Conservation (phyloP, 148 eudicot genomes). For the Polygonum maritimum region DNA sequence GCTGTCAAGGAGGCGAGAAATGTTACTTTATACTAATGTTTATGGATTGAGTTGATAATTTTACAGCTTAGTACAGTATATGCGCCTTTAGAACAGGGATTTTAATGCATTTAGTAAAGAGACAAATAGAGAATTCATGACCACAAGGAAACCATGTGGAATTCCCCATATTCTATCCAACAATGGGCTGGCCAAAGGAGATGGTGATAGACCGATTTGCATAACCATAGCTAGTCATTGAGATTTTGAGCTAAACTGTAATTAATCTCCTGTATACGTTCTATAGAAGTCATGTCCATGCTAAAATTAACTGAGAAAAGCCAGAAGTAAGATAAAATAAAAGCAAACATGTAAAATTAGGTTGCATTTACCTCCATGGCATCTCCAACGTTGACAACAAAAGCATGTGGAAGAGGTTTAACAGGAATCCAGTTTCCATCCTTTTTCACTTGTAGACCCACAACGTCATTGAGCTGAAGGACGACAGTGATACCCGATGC, state of each 20-base stretch:
- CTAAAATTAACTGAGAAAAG: background rate
- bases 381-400: conserved; percentile 56
- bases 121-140: too few relatives aligned
- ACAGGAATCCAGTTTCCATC: conserved; percentile 54
- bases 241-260: background rate
- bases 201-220: too few relatives aligned
- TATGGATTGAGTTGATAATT: background rate
- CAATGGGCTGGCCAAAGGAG: too few relatives aligned
- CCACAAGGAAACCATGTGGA: too few relatives aligned
- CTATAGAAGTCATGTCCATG: background rate
- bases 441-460: conserved; percentile 48
- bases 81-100: background rate
- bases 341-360: background rate
- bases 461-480: conserved; percentile 38
- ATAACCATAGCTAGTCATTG: background rate
- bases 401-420: conserved; percentile 31
- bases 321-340: background rate
- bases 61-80: background rate
- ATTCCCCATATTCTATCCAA: too few relatives aligned
- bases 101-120: too few relatives aligned
- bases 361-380: conserved; percentile 20
- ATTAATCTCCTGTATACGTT: background rate
- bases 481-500: conserved; percentile 51
- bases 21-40: background rate
- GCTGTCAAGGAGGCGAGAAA: too few relatives aligned